Evolutionary conservation across 2,329 filamentous ascomycete species (phyloP), one percentile per base, ranked within the genome.

Genomic region (Mollisiaceae sp.): DNA sequence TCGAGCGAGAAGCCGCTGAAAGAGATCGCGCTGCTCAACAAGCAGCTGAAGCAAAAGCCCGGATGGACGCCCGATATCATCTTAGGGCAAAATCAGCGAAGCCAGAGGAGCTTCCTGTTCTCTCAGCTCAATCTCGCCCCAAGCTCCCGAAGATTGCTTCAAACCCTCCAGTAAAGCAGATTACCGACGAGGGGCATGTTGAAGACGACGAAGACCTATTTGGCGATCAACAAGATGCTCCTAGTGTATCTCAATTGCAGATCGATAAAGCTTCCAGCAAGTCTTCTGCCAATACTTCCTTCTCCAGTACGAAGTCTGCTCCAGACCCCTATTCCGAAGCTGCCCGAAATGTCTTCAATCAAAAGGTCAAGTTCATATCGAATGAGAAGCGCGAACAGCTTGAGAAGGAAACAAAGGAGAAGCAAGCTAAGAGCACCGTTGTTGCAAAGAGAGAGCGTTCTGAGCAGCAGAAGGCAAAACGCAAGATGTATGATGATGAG

Each of bases 401-500:
- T 8, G 55, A 63, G 12, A 60, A 47, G 15, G 14, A 32, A 43
- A 47, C 35, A 1, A 50, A 60, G 60, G 39, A 43, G 20, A 65
- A 45, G 38, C 36, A 0, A 32, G 36, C 22, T 24, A 38, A 15
- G 12, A 18, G 11, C 18, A 50, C 27, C 6, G 6, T 32, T 32
- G 6, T 6, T 32, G 27, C 27, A 6, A 32, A 32, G 27, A 32
- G 6, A 32, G 27, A 3, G 27, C 38, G 8, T 41, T 43, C 20
- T 52, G 38, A 6, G 20, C 55, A 50, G 15, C 59, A 62, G 39
- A 66, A 66, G 22, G 61, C 35, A 47, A 41, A 60, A 24, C 39
- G 60, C 6, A 58, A 41, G 24, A 14, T 15, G 47, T 22, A 59
- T 59, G 60, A 59, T 8, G 52, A 60, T 47, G 63, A 67, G 43